Evolutionary conservation across 768 basidiomycete species (phyloP), one percentile per base, ranked within the genome.

Genomic region (Mycena amicta): DNA sequence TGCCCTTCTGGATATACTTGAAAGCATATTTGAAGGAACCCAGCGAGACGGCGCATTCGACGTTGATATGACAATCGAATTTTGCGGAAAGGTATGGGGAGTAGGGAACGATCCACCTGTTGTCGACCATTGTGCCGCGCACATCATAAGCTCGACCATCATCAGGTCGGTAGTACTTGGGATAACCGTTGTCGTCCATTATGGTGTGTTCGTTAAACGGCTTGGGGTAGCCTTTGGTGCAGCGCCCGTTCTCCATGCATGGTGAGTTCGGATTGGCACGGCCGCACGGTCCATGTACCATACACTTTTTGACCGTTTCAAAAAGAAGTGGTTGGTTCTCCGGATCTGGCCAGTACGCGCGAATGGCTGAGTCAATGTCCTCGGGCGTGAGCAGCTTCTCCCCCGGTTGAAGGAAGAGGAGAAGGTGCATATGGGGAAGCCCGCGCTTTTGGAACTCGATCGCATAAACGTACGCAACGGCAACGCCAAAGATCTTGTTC

Each of bases 391-490:
- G 50, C 2, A 61, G 27, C 33, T 52, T 51, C 18, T 57, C 56
- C 2, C 31, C 53, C 1, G 61, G 47, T 2, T 66, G 31, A 5
- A 78, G 56, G 53, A 75, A 72, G 51, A 80, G 61, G 12, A 80
- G 60, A 12, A 79, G 69, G 62, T 80, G 78, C 61, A 76, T 74
- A 57, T 80, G 76, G 50, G 77, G 77, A 3, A 80, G 71, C 1
- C 79, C 77, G 5, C 72, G 61, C 57, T 79, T 80, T 59, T 80
- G 77, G 55, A 77, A 80, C 50, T 81, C 75, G 46, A 81, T 78
- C 18, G 72, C 74, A 49, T 77, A 75, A 0, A 77, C 68, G 26
- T 67, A 66, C 8, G 15, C 43, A 45, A 45, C 15, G 22, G 15
- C 13, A 16, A 16, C 22, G 22, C 43, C 43, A 23, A 45, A 45